phyloP scores from a whole-genome alignment of 2,329 filamentous ascomycete genomes.

The Ophiostoma novo-ulmi region DNA sequence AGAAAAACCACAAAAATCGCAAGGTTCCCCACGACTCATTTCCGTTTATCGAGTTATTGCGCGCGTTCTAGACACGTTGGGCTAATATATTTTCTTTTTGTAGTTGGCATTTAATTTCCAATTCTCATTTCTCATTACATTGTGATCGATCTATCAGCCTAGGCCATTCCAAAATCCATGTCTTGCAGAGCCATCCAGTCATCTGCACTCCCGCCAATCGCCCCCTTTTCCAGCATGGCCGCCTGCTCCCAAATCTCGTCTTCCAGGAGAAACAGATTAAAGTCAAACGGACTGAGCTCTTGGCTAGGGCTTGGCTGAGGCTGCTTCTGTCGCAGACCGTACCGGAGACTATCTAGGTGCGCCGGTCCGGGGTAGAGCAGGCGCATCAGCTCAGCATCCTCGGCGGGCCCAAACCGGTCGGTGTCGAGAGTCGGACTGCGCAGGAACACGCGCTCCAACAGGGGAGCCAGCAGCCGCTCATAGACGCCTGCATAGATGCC shows the following conservation, averaged over 20 bases:
- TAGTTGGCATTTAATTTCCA: neutral
- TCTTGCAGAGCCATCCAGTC: slow-evolving; percentile 13
- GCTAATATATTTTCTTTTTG: neutral
- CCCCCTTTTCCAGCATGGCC: neutral
- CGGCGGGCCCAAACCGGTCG: slow-evolving; percentile 22
- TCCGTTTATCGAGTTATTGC: neutral
- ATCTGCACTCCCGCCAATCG: neutral
- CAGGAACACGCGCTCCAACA: slow-evolving; percentile 33
- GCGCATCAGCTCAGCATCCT: slow-evolving; percentile 27
- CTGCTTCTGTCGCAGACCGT: slow-evolving; percentile 21
- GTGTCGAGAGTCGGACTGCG: neutral
- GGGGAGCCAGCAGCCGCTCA: slow-evolving; percentile 31
- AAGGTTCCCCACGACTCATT: slow-evolving; percentile 5
- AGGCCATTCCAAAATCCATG: slow-evolving; percentile 14
- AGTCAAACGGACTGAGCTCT: slow-evolving; percentile 23
- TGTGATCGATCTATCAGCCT: neutral
- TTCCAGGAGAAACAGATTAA: slow-evolving; percentile 23
- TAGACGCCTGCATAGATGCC: slow-evolving; percentile 30
- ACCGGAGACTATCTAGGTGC: slow-evolving; percentile 23
- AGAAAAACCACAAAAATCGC: neutral
- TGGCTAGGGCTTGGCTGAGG: slow-evolving; percentile 13
- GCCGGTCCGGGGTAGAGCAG: slow-evolving; percentile 26
- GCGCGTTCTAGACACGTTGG: neutral
- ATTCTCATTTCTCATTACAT: neutral
- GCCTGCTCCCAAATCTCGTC: slow-evolving; percentile 22